Conservation (phyloP, 345 rosid genomes). For the Ceriops decandra region DNA sequence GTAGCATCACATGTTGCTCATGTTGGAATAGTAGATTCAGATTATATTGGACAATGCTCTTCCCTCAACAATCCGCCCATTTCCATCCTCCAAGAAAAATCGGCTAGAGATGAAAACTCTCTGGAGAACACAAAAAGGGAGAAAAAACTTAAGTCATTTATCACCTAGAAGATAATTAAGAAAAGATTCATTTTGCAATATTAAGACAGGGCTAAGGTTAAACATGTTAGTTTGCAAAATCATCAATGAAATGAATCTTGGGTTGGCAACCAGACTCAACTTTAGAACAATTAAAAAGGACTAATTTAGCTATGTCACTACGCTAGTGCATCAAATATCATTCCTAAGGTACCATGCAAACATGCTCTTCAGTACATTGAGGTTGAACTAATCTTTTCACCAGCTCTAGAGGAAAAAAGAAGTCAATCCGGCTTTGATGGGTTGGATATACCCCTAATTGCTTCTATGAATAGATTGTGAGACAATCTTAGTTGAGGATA, state of each 20-base stretch:
- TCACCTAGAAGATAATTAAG: not conserved
- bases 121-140: slow-evolving; percentile 30
- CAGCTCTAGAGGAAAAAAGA: no score
- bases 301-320: slow-evolving; percentile 7
- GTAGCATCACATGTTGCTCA: slow-evolving; percentile 4
- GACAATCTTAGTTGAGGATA: no score
- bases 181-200: not conserved
- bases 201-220: slow-evolving; percentile 5
- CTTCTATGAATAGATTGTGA: no score
- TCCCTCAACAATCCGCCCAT: slow-evolving; percentile 73
- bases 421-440: no score
- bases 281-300: not conserved
- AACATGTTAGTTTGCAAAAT: slow-evolving; percentile 3
- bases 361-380: not conserved
- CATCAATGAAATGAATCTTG: slow-evolving; percentile 5
- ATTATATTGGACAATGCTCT: slow-evolving; percentile 47
- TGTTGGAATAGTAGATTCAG: slow-evolving; percentile 9
- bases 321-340: not conserved
- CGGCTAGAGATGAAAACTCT: slow-evolving; percentile 69
- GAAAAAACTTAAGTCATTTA: not conserved
- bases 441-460: no score
- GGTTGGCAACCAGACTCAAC: slow-evolving; percentile 1
- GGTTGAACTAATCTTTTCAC: not conserved
- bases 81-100: slow-evolving; percentile 90
- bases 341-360: not conserved